These are phyloP conservation scores for Termitomyces heimii DNA, from an alignment of 768 basidiomycete genomes.

Conservation along the genomic window DNA sequence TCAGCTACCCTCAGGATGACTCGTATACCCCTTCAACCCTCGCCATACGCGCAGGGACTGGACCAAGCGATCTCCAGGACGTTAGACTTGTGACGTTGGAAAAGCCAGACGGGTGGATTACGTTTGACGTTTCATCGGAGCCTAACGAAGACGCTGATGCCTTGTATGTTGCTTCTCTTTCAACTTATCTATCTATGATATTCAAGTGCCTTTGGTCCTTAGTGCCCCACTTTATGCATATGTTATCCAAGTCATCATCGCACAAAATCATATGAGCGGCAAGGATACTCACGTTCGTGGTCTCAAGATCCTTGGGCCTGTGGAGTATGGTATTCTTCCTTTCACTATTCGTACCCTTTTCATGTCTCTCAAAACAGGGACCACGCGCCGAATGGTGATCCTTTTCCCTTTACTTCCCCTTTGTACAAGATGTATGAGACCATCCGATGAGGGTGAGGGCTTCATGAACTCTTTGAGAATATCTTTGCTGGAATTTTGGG, in stretches of 20 bases:
- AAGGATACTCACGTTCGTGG: slow-evolving; percentile 98
- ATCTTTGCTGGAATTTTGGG: too few species aligned
- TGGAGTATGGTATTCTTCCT: slow-evolving; percentile 47
- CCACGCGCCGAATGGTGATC: slow-evolving; percentile 53
- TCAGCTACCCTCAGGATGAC: slow-evolving; percentile 82
- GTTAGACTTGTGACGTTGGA: slow-evolving; percentile 79
- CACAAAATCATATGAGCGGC: slow-evolving; percentile 95
- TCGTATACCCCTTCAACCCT: slow-evolving; percentile 95
- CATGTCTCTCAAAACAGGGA: slow-evolving; percentile 26
- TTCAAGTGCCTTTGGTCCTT: slow-evolving; percentile 1
- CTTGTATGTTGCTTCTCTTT: slow-evolving; percentile 43
- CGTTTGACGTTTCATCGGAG: slow-evolving; percentile 78
- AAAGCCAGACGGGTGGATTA: slow-evolving; percentile 94
- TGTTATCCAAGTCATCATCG: slow-evolving; percentile 83
- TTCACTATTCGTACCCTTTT: not conserved
- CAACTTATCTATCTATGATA: not conserved
- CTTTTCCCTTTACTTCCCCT: slow-evolving; percentile 60
- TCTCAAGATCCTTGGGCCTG: slow-evolving; percentile 77
- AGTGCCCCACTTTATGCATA: slow-evolving; percentile 89
- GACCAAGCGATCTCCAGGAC: slow-evolving; percentile 88
- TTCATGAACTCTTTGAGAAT: not conserved
- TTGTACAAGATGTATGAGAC: slow-evolving; percentile 73
- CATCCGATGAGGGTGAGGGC: slow-evolving; percentile 53
- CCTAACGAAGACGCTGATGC: slow-evolving; percentile 74
- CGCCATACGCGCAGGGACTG: slow-evolving; percentile 88